Base-by-base conservation (phyloP, 768 basidiomycete species). In the Tubosaeta sp. region DNA sequence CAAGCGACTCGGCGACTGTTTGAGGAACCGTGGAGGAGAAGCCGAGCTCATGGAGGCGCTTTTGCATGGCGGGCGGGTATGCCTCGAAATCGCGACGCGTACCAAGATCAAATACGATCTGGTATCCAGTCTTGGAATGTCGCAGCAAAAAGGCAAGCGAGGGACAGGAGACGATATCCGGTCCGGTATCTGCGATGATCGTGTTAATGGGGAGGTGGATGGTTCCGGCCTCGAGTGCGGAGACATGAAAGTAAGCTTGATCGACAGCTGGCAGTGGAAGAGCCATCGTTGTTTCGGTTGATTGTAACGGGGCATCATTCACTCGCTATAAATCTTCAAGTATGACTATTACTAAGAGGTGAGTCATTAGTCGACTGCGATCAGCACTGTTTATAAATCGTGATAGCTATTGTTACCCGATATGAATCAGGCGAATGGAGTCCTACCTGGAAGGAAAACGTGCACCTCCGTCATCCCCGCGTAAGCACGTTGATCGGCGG, bases 101-200 rank as follows among this genome's bases (percentile, higher is more conserved):
- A 9, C 82, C 82, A 18, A 84, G 72, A 52, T 84, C 84, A 53
- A 84, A 83, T 0, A 82, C 54, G 46, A 80, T 59, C 27, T 68
- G 73, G 12, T 66, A 59, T 2, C 66, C 62, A 1, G 62, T 71
- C 16, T 55, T 51, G 1, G 78, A 77, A 56, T 84, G 82, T 11
- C 67, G 71, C 34, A 83, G 62, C 48, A 76, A 71, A 63, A 83
- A 84, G 2, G 77, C 70, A 39, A 84, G 71, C 13, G 75, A 74
- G 3, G 82, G 83, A 6, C 67, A 68, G 3, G 49, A 47, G 3
- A 60, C 59, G 9, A 60, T 52, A 8, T 62, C 67, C 1, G 69
- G 60, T 4, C 58, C 54, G 1, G 69, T 63, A 30, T 64, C 71
- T 19, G 69, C 70, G 32, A 79, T 59, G 46, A 78, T 58, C 47